Conservation (phyloP, 441 rosid species). For the Biscutella auriculata region DNA sequence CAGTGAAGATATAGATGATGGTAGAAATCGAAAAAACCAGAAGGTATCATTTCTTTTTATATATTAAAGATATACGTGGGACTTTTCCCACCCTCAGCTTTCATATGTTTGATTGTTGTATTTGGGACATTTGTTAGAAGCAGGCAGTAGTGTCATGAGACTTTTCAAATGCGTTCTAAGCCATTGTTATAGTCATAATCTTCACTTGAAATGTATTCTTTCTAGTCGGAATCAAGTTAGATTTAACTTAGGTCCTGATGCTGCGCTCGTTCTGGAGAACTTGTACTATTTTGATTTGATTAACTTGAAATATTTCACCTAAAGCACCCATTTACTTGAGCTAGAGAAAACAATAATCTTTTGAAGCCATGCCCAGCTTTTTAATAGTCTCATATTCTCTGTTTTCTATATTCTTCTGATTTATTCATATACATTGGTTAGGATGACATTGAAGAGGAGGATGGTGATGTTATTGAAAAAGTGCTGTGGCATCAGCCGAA, state of each 20-base stretch:
- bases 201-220: background rate
- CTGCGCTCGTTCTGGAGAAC: background rate
- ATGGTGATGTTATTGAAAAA: slow-evolving; percentile 84
- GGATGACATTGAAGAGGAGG: slow-evolving; percentile 97
- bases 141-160: background rate
- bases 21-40: slow-evolving; percentile 51
- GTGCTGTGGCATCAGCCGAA: slow-evolving; percentile 97
- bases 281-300: background rate
- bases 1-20: slow-evolving; percentile 89
- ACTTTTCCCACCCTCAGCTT: background rate
- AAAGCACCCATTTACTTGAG: background rate
- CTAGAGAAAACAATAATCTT: background rate
- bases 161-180: background rate
- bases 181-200: background rate
- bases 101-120: background rate
- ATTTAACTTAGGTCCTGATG: background rate
- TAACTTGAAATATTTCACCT: background rate
- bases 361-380: slow-evolving; percentile 1
- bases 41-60: slow-evolving; percentile 43
- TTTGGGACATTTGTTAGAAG: background rate
- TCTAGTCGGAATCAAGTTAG: background rate
- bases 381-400: background rate
- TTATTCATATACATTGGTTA: slow-evolving; percentile 17
- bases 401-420: background rate
- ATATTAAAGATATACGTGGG: slow-evolving; percentile 18